Evolutionary conservation across 2,329 filamentous ascomycete species (phyloP), one percentile per base, ranked within the genome.

Genomic region (Diaporthe capsici): DNA sequence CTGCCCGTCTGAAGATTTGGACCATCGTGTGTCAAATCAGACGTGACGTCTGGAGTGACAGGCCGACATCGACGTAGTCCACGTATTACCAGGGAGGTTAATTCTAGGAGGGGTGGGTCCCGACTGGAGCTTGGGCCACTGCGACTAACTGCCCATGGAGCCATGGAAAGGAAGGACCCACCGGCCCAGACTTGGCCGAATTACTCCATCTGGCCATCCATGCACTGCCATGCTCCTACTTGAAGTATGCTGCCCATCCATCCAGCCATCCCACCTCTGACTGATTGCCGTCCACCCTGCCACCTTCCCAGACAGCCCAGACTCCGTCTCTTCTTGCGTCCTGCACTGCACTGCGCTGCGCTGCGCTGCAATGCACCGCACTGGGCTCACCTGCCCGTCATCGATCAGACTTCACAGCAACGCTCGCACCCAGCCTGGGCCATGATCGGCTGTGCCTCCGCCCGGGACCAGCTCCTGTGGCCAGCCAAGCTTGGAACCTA

Each of bases 21-120:
- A 68, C 65, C 47, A 68, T 70, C n/a, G 65, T n/a, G 31, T 55
- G 49, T 70, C 65, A 70, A 53, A 55, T 70, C 49, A 39, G 65
- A 68, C 65, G 65, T 68, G 65, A 68, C 65, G 65, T 68, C 65
- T 68, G 34, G 65, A 42, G 49, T 70, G 65, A 70, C 65, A 70
- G 65, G 65, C 55, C 65, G 31, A 39, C n/a, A 22, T 28, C 44
- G 22, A 39, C 28, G 47, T 51, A 68, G 13, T 49, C 53, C 34
- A 10, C 13, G 9, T 10, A 13, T 13, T 25, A 39, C 28, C 31
- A 51, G 63, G 61, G 34, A 25, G 44, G 61, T 10, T 1, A 49
- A 34, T 5, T 7, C 13, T 7, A 17, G 63, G 63, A 51, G 44
- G 44, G 63, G 65, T 70, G 65, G 65, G 49, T 22, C 65, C 65